Percentiles rank a stretch among this genome's conserved stretches.
Evolutionary conservation across 2,329 filamentous ascomycete genomes (phyloP).

Genomic region (Fusarium sp.): DNA sequence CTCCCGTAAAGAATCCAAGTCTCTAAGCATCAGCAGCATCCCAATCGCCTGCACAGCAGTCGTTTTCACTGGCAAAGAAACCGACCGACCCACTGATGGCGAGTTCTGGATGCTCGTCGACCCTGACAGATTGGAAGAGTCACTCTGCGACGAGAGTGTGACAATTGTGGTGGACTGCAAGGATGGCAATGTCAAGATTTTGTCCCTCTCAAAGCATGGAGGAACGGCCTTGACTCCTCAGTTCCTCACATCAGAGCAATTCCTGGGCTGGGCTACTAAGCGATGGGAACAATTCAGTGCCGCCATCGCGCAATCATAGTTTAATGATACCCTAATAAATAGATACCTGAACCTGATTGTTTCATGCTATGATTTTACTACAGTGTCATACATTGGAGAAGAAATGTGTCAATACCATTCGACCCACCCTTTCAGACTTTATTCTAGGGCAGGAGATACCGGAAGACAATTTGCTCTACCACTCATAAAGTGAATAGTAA

Average conservation of each 20-base stretch:
- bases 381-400: conserved; percentile 6
- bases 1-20: conserved; percentile 66
- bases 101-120: conserved; percentile 85
- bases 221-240: conserved; percentile 76
- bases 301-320: conserved; percentile 50
- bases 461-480: conserved; percentile 75
- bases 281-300: conserved; percentile 53
- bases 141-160: conserved; percentile 83
- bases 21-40: conserved; percentile 71
- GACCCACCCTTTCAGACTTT: conserved; percentile 82
- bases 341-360: conserved; percentile 9
- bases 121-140: conserved; percentile 91
- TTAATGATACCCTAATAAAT: conserved; percentile 44
- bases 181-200: conserved; percentile 66
- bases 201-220: conserved; percentile 85
- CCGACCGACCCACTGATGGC: conserved; percentile 57
- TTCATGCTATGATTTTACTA: neutral
- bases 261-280: conserved; percentile 52
- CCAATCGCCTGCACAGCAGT: conserved; percentile 83
- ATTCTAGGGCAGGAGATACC: conserved; percentile 92
- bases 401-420: conserved; percentile 79
- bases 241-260: conserved; percentile 73
- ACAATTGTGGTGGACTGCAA: conserved; percentile 80
- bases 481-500: conserved; percentile 63
- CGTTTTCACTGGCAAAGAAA: conserved; percentile 77